Evolutionary conservation across 345 rosid genomes (phyloP).

Genomic region (Cardamine occulta): DNA sequence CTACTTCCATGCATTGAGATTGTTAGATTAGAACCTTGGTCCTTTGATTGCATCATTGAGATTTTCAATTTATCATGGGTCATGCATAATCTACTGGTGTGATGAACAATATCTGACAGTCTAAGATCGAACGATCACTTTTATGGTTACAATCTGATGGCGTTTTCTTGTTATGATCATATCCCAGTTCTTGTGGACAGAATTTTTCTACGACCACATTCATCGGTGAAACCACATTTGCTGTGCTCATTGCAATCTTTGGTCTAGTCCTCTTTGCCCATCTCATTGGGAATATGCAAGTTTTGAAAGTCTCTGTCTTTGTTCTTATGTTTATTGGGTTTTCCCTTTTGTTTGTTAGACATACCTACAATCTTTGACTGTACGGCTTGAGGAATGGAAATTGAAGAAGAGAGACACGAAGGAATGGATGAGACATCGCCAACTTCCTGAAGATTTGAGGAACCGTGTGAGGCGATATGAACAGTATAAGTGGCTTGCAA

Average conservation of each 20-base stretch:
- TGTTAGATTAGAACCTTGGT: no score
- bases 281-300: constrained; percentile 86
- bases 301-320: background rate
- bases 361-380: constrained; percentile 82
- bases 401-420: constrained; percentile 87
- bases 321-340: constrained; percentile 20
- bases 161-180: constrained; percentile 36
- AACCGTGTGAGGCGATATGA: constrained; percentile 68
- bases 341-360: constrained; percentile 55
- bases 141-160: constrained; percentile 4
- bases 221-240: constrained; percentile 87
- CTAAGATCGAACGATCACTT: no score
- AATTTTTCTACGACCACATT: constrained; percentile 78
- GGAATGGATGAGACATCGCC: constrained; percentile 96
- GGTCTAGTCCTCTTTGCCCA: constrained; percentile 92
- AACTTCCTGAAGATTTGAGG: constrained; percentile 82
- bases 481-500: constrained; percentile 90
- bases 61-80: no score
- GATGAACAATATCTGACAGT: no score
- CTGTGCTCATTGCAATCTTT: constrained; percentile 77
- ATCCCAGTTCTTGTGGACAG: constrained; percentile 85
- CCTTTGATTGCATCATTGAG: no score
- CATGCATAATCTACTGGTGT: no score
- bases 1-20: no score
- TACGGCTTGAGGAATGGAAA: constrained; percentile 95